A percentile compares a stretch with the other conserved stretches of the same genome.
These are phyloP conservation scores for Pyrenopolyporus hunteri DNA, from an alignment of 495 filamentous ascomycete genomes.

Conservation along the genomic window DNA sequence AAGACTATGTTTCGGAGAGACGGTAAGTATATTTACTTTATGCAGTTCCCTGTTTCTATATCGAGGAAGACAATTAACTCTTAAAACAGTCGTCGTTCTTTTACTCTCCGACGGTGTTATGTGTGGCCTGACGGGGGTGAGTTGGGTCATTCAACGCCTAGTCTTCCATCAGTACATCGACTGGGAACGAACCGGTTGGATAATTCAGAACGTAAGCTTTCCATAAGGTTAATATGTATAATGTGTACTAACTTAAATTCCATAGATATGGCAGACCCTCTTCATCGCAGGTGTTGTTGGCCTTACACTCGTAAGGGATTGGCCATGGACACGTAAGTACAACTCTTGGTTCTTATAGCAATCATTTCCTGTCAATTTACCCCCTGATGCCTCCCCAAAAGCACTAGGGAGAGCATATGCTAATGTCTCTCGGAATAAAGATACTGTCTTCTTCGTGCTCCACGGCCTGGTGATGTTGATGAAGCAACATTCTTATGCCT, in stretches of 20 bases:
- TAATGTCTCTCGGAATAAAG: conserved; percentile 6
- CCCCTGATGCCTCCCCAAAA: neutral
- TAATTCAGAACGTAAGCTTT: conserved; percentile 64
- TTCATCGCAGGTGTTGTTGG: conserved; percentile 64
- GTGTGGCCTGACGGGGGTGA: conserved; percentile 63
- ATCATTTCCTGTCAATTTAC: conserved; percentile 51
- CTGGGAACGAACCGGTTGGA: conserved; percentile 71
- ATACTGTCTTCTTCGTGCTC: conserved; percentile 70
- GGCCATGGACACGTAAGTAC: conserved; percentile 70
- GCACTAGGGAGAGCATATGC: neutral
- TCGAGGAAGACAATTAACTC: neutral
- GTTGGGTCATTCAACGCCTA: conserved; percentile 63
- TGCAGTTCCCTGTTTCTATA: neutral
- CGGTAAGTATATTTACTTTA: conserved; percentile 20
- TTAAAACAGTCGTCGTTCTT: conserved; percentile 58
- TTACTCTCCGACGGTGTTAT: conserved; percentile 70
- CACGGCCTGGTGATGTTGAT: conserved; percentile 75
- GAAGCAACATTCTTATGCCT: conserved; percentile 79
- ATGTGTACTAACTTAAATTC: neutral
- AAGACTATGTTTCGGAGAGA: conserved; percentile 70
- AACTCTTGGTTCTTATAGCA: conserved; percentile 55
- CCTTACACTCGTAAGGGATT: conserved; percentile 68
- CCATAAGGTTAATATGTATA: neutral
- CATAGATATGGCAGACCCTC: conserved; percentile 64
- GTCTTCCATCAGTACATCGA: conserved; percentile 59